Percentiles rank a stretch among this genome's conserved stretches.
These are phyloP conservation scores for Omphalea diandra DNA, from an alignment of 441 rosid genomes.

Conservation along the genomic window DNA sequence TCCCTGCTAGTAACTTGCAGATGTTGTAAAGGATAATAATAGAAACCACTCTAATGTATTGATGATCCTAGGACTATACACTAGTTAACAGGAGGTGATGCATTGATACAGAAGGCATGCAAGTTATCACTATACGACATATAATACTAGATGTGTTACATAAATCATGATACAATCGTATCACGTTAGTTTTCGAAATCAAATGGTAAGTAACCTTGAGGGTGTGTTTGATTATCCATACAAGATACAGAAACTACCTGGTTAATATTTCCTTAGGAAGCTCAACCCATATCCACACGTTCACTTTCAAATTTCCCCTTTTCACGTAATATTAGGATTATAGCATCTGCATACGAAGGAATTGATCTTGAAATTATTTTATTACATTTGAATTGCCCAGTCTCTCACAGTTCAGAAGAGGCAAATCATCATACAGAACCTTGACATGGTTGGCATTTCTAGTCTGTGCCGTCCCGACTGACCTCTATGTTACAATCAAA, in stretches of 20 bases:
- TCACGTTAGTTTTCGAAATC: too few species aligned
- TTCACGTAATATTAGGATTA: neutral
- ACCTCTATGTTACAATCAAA: conserved; percentile 11
- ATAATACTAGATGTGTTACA: too few species aligned
- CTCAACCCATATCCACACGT: neutral
- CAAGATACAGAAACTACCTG: too few species aligned
- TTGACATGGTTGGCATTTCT: neutral
- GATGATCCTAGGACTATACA: neutral
- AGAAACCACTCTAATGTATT: neutral
- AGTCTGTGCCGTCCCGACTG: conserved; percentile 7
- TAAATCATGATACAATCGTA: too few species aligned
- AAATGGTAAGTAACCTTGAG: too few species aligned
- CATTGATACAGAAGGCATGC: too few species aligned
- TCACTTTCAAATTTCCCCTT: neutral
- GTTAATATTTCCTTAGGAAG: neutral
- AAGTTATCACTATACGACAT: too few species aligned
- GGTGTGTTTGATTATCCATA: too few species aligned
- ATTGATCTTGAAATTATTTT: neutral
- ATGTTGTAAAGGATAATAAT: neutral
- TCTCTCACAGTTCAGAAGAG: neutral
- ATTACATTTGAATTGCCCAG: neutral
- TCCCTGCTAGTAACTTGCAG: neutral
- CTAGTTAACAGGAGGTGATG: neutral
- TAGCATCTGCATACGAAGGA: neutral
- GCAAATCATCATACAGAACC: neutral